phyloP scores from a whole-genome alignment of 2,329 filamentous ascomycete genomes.

The Xylariales sp. region DNA sequence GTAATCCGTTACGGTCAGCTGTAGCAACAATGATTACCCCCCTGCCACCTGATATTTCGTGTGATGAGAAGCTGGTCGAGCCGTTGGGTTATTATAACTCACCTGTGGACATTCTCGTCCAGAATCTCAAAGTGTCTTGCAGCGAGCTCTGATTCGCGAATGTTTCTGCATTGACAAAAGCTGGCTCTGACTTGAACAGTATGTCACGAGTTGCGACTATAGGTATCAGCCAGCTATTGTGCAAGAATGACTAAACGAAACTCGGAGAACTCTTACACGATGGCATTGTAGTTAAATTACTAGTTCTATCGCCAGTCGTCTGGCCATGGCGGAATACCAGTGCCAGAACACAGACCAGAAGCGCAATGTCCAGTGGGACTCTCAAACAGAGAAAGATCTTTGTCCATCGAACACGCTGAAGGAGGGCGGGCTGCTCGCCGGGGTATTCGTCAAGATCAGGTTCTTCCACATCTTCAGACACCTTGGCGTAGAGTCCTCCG shows the following conservation, averaged over 20 bases:
- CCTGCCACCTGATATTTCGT: background rate
- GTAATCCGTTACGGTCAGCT: background rate
- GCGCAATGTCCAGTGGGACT: background rate
- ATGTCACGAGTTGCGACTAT: background rate
- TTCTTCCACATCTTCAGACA: background rate
- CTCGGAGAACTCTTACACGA: background rate
- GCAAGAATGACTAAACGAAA: background rate
- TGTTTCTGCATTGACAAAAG: background rate
- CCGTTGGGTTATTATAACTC: background rate
- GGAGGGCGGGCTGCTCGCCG: background rate
- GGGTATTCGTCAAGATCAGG: background rate
- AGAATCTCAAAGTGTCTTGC: background rate
- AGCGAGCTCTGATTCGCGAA: background rate
- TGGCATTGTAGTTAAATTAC: slow-evolving; percentile 1
- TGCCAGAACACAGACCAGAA: background rate
- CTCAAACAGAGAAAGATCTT: background rate
- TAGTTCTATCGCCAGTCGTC: background rate
- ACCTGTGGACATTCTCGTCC: background rate
- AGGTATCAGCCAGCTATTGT: background rate
- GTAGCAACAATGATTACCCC: slow-evolving; percentile 1
- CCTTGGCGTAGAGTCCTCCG: background rate
- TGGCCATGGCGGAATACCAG: background rate
- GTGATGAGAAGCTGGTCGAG: background rate
- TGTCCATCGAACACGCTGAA: background rate
- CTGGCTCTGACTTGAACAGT: background rate